phyloP scores from a whole-genome alignment of 805 yeast genomes.

The Wickerhamiella australiensis region DNA sequence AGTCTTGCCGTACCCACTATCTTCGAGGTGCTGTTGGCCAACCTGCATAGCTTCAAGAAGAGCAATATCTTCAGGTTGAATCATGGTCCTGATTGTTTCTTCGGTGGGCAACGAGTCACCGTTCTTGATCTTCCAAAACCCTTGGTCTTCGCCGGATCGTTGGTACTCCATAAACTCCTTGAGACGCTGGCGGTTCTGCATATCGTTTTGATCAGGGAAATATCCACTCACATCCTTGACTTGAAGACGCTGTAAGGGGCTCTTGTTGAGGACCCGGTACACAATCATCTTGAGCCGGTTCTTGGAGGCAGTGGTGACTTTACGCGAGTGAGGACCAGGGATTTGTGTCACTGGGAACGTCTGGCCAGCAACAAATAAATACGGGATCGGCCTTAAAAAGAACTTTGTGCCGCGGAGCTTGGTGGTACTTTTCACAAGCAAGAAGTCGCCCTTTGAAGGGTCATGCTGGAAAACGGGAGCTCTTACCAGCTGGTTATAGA shows the following conservation, averaged over 20 bases:
- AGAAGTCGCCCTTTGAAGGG: slow-evolving; percentile 61
- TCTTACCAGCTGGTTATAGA: slow-evolving; percentile 80
- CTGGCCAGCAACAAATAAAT: slow-evolving; percentile 81
- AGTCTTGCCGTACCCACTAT: slow-evolving; percentile 45
- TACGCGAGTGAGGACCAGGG: slow-evolving; percentile 96
- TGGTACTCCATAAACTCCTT: slow-evolving; percentile 98
- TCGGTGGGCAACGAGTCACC: slow-evolving; percentile 57
- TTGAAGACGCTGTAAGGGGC: slow-evolving; percentile 57
- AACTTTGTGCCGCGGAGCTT: slow-evolving; percentile 56
- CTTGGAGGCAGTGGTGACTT: slow-evolving; percentile 84
- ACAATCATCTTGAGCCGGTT: slow-evolving; percentile 90
- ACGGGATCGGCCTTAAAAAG: slow-evolving; percentile 55
- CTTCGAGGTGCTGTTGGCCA: slow-evolving; percentile 82
- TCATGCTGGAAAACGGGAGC: slow-evolving; percentile 93
- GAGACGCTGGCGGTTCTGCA: slow-evolving; percentile 89
- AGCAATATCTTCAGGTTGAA: slow-evolving; percentile 82
- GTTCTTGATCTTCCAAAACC: slow-evolving; percentile 80
- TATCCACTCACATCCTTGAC: slow-evolving; percentile 83
- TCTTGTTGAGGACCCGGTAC: slow-evolving; percentile 68
- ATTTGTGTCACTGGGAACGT: slow-evolving; percentile 85
- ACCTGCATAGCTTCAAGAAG: slow-evolving; percentile 83
- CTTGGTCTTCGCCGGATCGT: slow-evolving; percentile 86
- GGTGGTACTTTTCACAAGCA: slow-evolving; percentile 62
- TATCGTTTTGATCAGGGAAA: slow-evolving; percentile 94
- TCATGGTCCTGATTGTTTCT: slow-evolving; percentile 67